Conservation (phyloP, 352 stramenopile genomes). For the Phytophthora europaea region DNA sequence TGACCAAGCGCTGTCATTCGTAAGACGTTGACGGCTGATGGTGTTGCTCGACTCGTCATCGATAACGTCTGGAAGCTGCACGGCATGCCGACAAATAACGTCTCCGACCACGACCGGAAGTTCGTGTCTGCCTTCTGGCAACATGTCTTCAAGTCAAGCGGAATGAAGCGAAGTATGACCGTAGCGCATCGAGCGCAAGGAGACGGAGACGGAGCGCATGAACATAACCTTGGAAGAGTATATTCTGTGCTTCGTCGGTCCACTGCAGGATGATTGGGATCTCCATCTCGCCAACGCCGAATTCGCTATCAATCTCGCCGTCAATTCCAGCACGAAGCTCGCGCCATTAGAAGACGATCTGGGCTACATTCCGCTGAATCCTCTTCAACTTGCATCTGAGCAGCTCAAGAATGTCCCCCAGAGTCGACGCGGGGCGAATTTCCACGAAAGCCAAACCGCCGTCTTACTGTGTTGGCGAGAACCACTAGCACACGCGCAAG, state of each 20-base stretch:
- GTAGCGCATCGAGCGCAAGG: slow-evolving; percentile 15
- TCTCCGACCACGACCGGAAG: slow-evolving; percentile 26
- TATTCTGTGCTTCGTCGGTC: slow-evolving; percentile 17
- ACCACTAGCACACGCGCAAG: slow-evolving; percentile 17
- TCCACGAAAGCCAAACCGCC: slow-evolving; percentile 14
- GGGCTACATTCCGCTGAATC: slow-evolving; percentile 12
- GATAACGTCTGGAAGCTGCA: too few species aligned
- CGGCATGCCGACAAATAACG: too few species aligned
- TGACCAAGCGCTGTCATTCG: too few species aligned
- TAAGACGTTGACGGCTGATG: slow-evolving; percentile 19
- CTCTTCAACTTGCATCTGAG: slow-evolving; percentile 2
- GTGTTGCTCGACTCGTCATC: slow-evolving; percentile 12
- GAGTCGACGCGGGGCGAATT: neutral
- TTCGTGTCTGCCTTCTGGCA: slow-evolving; percentile 26
- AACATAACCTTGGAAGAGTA: slow-evolving; percentile 17
- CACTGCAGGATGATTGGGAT: slow-evolving; percentile 25
- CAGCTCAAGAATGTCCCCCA: neutral
- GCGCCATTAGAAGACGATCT: slow-evolving; percentile 27
- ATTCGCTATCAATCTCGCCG: slow-evolving; percentile 1
- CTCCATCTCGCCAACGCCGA: slow-evolving; percentile 14
- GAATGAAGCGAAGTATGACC: slow-evolving; percentile 15
- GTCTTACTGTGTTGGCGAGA: slow-evolving; percentile 15
- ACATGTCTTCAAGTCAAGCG: slow-evolving; percentile 3
- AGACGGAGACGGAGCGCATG: slow-evolving; percentile 18
- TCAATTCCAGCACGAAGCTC: slow-evolving; percentile 27